A percentile compares a stretch with the other conserved stretches of the same genome.
These are phyloP conservation scores for Huntiella abstrusa DNA, from an alignment of 2,329 filamentous ascomycete species.

Conservation along the genomic window DNA sequence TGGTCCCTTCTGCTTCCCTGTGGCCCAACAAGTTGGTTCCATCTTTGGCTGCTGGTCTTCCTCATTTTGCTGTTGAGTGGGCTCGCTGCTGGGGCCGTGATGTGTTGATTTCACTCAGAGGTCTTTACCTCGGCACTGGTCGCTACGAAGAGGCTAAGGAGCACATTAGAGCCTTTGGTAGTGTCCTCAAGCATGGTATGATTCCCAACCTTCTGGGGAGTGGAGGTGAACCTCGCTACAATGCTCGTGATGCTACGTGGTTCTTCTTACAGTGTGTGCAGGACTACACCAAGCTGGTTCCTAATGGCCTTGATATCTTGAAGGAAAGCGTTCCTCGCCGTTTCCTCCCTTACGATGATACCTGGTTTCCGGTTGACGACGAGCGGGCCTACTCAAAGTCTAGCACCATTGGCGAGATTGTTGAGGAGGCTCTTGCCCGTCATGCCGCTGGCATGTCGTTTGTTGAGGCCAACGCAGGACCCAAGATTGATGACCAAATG, in stretches of 20 bases:
- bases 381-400: constrained; percentile 65
- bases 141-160: constrained; percentile 78
- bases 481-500: constrained; percentile 83
- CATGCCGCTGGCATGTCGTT: constrained; percentile 85
- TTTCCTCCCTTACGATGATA: constrained; percentile 90
- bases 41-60: constrained; percentile 75
- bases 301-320: constrained; percentile 55
- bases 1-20: constrained; percentile 75
- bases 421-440: constrained; percentile 82
- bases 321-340: constrained; percentile 62
- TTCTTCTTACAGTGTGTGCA: constrained; percentile 95
- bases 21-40: constrained; percentile 74
- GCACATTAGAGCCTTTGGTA: constrained; percentile 87
- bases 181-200: constrained; percentile 95
- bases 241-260: constrained; percentile 91
- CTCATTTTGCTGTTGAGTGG: constrained; percentile 88
- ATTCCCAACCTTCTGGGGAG: constrained; percentile 84
- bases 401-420: constrained; percentile 70
- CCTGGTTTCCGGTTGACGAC: constrained; percentile 74
- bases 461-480: constrained; percentile 83
- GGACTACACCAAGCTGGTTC: constrained; percentile 70
- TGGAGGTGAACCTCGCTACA: constrained; percentile 76
- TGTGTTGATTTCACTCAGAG: constrained; percentile 87
- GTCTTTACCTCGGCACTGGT: constrained; percentile 77
- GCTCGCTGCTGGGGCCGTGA: constrained; percentile 94